Evolutionary conservation across 1,139 yeast species (phyloP).

Genomic region (Yamadazyma taylorii): DNA sequence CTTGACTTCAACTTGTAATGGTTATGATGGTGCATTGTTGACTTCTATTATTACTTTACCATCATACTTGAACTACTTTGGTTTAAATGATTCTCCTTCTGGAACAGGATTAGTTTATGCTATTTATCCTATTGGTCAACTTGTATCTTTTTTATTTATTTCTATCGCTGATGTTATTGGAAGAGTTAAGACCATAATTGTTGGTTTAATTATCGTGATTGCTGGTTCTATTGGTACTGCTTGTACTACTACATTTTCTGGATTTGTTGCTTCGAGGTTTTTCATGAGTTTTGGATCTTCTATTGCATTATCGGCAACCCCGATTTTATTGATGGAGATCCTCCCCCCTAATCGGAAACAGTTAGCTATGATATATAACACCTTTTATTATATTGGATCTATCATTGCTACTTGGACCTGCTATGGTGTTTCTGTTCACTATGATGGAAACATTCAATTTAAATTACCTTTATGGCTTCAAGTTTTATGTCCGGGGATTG

Average conservation of each 20-base stretch:
- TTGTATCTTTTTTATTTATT: constrained; percentile 19
- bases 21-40: constrained; percentile 21
- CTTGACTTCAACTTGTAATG: constrained; percentile 18
- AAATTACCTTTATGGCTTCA: constrained; percentile 19
- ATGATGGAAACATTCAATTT: constrained; percentile 13
- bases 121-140: constrained; percentile 21
- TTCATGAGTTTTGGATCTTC: constrained; percentile 14
- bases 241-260: constrained; percentile 14
- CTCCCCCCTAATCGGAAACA: constrained; percentile 19
- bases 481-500: constrained; percentile 16
- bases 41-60: constrained; percentile 18
- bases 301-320: constrained; percentile 17
- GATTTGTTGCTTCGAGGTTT: constrained; percentile 22
- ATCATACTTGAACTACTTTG: constrained; percentile 17
- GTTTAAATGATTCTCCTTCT: constrained; percentile 14
- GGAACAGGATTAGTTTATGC: constrained; percentile 22
- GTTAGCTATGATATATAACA: constrained; percentile 19
- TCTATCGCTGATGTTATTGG: constrained; percentile 16
- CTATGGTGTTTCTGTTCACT: constrained; percentile 19
- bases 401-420: constrained; percentile 22
- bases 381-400: constrained; percentile 22
- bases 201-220: constrained; percentile 19
- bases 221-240: constrained; percentile 23
- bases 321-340: constrained; percentile 21
- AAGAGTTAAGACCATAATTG: constrained; percentile 17